A percentile compares a stretch with the other conserved stretches of the same genome.
These are phyloP conservation scores for Ascochyta lentis DNA, from an alignment of 2,329 filamentous ascomycete species.

Conservation along the genomic window DNA sequence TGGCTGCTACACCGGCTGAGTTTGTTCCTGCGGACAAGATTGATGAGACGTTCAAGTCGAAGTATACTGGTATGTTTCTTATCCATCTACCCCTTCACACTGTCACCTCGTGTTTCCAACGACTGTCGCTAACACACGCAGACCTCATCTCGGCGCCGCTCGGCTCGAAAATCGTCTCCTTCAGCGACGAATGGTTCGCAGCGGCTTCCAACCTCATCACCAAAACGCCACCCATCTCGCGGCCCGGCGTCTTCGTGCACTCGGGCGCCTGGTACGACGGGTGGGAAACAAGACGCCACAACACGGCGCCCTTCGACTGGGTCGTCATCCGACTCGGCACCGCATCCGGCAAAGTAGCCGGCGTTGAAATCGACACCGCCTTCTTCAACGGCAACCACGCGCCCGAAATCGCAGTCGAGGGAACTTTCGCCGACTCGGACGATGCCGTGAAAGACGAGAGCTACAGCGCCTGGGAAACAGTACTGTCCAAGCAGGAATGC, in stretches of 20 bases:
- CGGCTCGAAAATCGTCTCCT: conserved; percentile 60
- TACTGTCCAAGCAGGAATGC: conserved; percentile 73
- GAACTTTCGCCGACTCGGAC: conserved; percentile 64
- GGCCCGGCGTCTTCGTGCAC: conserved; percentile 64
- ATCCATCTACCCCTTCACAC: background rate
- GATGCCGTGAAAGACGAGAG: conserved; percentile 62
- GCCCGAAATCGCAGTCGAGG: conserved; percentile 78
- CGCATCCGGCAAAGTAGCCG: conserved; percentile 72
- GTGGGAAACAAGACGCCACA: conserved; percentile 69
- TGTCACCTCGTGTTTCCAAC: background rate
- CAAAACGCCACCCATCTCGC: conserved; percentile 62
- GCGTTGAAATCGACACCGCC: conserved; percentile 80
- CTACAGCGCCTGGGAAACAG: conserved; percentile 69
- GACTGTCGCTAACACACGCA: conserved; percentile 23
- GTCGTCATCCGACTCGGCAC: conserved; percentile 66
- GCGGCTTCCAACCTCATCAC: conserved; percentile 65
- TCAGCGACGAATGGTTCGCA: conserved; percentile 69
- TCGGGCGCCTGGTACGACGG: conserved; percentile 70
- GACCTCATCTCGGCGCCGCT: conserved; percentile 61
- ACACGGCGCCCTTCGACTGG: conserved; percentile 64
- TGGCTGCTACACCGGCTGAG: conserved; percentile 20
- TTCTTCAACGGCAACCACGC: conserved; percentile 86
- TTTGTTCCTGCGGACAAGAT: conserved; percentile 58
- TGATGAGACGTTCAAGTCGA: conserved; percentile 61
- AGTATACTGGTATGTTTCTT: conserved; percentile 55